Conservation (phyloP, 2,329 filamentous ascomycete genomes). For the Teratosphaeria destructans region DNA sequence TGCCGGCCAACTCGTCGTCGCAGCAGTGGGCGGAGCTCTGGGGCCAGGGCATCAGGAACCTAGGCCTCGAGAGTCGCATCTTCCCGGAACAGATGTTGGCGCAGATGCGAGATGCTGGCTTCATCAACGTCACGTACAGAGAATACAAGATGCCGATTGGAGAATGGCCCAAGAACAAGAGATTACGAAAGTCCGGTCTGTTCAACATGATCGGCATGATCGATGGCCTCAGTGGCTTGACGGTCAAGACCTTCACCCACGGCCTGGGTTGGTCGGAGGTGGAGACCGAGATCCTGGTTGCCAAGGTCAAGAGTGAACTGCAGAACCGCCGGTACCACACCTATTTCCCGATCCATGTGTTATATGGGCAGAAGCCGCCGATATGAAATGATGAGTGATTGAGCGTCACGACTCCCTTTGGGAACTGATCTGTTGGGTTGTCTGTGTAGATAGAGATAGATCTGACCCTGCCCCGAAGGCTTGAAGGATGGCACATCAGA, state of each 20-base stretch:
- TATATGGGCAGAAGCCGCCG: conserved; percentile 16
- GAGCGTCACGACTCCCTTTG: background rate
- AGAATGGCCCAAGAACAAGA: conserved; percentile 18
- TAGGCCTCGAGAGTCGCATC: conserved; percentile 10
- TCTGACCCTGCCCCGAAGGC: background rate
- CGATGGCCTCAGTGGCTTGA: conserved; percentile 18
- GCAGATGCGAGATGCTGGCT: conserved; percentile 25
- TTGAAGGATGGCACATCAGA: no score
- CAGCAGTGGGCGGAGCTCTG: conserved; percentile 1
- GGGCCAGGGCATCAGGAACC: background rate
- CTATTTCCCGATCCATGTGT: conserved; percentile 20
- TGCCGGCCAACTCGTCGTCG: background rate
- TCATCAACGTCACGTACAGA: conserved; percentile 21
- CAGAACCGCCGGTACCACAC: conserved; percentile 17
- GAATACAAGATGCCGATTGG: conserved; percentile 22
- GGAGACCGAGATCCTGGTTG: conserved; percentile 20
- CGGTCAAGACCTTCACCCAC: conserved; percentile 17
- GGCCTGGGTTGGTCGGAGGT: conserved; percentile 18
- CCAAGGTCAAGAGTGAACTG: conserved; percentile 17
- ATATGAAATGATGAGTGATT: background rate
- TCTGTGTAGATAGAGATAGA: background rate
- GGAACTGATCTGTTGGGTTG: background rate
- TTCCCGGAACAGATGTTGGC: conserved; percentile 23
- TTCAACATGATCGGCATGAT: conserved; percentile 16
- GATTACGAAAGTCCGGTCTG: conserved; percentile 16